Base-by-base conservation (phyloP, 768 basidiomycete genomes). In the Exsudoporus frostii region DNA sequence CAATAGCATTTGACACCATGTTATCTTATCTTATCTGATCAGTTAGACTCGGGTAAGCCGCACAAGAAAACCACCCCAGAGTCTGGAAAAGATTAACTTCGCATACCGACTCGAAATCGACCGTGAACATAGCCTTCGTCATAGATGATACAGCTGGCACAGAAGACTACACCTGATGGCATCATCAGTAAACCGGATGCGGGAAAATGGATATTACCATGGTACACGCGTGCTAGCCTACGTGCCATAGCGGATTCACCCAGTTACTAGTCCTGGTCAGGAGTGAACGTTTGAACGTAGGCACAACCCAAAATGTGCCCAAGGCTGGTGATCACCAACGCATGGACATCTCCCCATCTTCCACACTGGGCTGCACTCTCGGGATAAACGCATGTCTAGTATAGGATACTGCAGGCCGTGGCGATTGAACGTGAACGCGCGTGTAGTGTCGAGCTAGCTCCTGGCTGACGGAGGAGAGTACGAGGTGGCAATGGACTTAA, bases 11-110 rank as follows among this genome's bases (percentile, higher is more conserved):
- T 33, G 43, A 32, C 41, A 37, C 37, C 48, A 33, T 17, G 33
- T n/a, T 39, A 61, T 55, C 54, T 65, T 53, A 65, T 67, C 65
- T 62, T 57, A 67, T 67, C 65, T 45, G 25, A 13, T 11, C 19
- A 2, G 42, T 46, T 7, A 36, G 37, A 22, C 25, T 19, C 30
- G 1, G 17, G 14, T 32, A 45, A 39, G 8, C 24, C 19, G 14
- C 13, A n/a, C 37, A 48, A 36, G 25, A 33, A 36, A 48, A 24
- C n/a, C 6, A 32, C 29, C 7, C 22, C 14, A 9, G 3, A 3
- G 3, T 25, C 29, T 30, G 29, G 9, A 30, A 37, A 37, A n/a
- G 7, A 14, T 41, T 27, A 15, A 24, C 8, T 22, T 25, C 24
- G 25, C 8, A 27, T 7, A 44, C 24, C 30, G 33, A 29, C 6